These are phyloP conservation scores for Giardia muris DNA, from an alignment of 208 protist genomes.

Conservation along the genomic window DNA sequence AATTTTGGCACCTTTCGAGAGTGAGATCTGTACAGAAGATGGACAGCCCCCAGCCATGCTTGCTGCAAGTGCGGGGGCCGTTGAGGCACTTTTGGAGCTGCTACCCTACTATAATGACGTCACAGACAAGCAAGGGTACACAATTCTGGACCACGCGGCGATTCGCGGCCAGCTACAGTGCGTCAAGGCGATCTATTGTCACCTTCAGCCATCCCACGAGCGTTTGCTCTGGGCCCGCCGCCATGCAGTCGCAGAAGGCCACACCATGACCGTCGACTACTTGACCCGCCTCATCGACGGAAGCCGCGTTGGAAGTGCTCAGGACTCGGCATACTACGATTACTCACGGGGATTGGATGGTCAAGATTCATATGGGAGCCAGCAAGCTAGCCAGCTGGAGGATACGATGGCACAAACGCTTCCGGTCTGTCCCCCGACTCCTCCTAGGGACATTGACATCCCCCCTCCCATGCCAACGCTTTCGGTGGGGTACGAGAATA, in stretches of 20 bases:
- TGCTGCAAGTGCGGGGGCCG: not conserved
- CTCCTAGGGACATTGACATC: no score
- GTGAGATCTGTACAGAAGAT: not conserved
- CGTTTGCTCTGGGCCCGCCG: not conserved
- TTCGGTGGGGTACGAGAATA: no score
- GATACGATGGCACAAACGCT: no score
- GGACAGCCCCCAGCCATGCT: not conserved
- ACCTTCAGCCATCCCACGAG: not conserved
- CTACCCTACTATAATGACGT: not conserved
- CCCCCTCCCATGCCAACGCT: no score
- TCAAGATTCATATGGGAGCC: no score
- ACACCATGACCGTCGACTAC: not conserved
- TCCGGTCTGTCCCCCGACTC: no score
- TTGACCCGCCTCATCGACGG: not conserved
- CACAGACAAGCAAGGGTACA: not conserved
- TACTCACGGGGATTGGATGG: no score
- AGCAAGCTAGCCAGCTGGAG: no score
- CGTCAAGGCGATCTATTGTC: not conserved
- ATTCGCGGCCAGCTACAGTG: not conserved
- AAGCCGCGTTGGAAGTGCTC: no score
- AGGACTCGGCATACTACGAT: no score
- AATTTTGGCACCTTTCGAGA: not conserved
- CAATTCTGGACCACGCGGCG: not conserved
- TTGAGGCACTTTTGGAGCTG: not conserved
- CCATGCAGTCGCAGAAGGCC: not conserved